Conservation (phyloP, 2,329 filamentous ascomycete species). For the Tolypocladium endophyticum region DNA sequence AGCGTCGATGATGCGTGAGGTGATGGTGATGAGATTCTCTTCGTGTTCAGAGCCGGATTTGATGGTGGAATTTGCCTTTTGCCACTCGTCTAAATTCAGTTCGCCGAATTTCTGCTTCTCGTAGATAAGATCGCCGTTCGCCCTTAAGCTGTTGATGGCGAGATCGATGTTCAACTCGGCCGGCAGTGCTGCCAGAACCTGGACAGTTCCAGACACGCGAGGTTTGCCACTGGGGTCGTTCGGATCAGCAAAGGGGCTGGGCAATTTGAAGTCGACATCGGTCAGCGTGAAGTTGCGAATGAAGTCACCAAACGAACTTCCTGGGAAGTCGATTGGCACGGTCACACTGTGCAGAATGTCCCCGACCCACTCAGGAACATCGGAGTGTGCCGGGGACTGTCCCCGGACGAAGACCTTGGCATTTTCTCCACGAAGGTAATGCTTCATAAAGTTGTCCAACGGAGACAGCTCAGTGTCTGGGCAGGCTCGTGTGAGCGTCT, state of each 20-base stretch:
- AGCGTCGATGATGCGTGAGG: slow-evolving; percentile 65
- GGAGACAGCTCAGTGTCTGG: slow-evolving; percentile 72
- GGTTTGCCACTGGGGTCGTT: slow-evolving; percentile 63
- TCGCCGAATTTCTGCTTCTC: slow-evolving; percentile 67
- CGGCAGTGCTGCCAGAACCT: slow-evolving; percentile 69
- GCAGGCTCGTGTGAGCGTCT: slow-evolving; percentile 61
- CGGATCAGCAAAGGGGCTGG: slow-evolving; percentile 68
- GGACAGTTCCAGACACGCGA: slow-evolving; percentile 71
- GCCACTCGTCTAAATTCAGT: slow-evolving; percentile 73
- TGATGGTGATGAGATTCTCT: slow-evolving; percentile 57
- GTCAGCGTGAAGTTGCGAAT: slow-evolving; percentile 81
- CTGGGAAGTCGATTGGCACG: slow-evolving; percentile 75
- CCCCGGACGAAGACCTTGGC: slow-evolving; percentile 78
- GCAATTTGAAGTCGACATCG: slow-evolving; percentile 77
- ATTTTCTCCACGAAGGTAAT: slow-evolving; percentile 71
- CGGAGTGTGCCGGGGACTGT: slow-evolving; percentile 51
- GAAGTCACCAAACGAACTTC: slow-evolving; percentile 67
- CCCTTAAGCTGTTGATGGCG: slow-evolving; percentile 65
- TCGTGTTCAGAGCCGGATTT: slow-evolving; percentile 43
- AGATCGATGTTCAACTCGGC: slow-evolving; percentile 80
- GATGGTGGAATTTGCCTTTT: slow-evolving; percentile 70
- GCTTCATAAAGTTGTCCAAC: slow-evolving; percentile 68
- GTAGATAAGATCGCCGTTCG: slow-evolving; percentile 74
- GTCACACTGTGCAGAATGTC: slow-evolving; percentile 73
- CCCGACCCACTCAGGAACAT: slow-evolving; percentile 73